These are phyloP conservation scores for Leucocoprinus leucothites DNA, from an alignment of 768 basidiomycete species.

Conservation along the genomic window DNA sequence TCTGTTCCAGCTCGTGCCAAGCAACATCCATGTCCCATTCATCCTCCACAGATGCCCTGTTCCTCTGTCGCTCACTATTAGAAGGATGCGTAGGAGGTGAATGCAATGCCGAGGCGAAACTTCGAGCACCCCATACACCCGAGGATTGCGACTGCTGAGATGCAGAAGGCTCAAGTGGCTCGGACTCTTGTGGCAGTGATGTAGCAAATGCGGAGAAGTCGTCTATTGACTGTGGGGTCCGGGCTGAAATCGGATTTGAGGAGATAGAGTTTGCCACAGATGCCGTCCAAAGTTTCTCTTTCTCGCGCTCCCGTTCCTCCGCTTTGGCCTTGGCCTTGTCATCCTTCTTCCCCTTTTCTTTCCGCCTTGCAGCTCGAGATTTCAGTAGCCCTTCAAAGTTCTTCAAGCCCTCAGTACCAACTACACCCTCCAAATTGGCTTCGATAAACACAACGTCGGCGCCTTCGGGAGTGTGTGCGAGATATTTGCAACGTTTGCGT, in stretches of 20 bases:
- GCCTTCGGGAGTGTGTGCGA: constrained; percentile 87
- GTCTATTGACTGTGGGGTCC: constrained; percentile 20
- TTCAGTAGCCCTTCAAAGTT: constrained; percentile 83
- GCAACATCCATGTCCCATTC: constrained; percentile 79
- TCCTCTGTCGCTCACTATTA: constrained; percentile 25
- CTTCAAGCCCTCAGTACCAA: constrained; percentile 71
- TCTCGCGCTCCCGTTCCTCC: constrained; percentile 75
- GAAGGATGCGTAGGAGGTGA: constrained; percentile 34
- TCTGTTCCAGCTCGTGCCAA: constrained; percentile 78
- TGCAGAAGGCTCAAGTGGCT: constrained; percentile 6
- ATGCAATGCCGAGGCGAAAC: constrained; percentile 79
- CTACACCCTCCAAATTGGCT: constrained; percentile 75
- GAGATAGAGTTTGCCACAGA: constrained; percentile 12
- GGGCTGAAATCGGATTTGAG: constrained; percentile 19
- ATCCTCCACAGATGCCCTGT: constrained; percentile 41
- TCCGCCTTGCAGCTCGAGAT: constrained; percentile 67
- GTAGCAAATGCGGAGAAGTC: constrained; percentile 21
- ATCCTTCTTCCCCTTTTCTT: constrained; percentile 83
- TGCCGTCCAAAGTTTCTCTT: constrained; percentile 30
- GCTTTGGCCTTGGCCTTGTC: constrained; percentile 77
- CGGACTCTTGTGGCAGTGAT: neutral
- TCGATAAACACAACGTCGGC: constrained; percentile 95
- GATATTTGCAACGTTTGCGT: constrained; percentile 93
- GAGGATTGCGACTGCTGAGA: constrained; percentile 21
- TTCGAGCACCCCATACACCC: constrained; percentile 77